Base-by-base conservation (phyloP, 1,284 basidiomycete species). In the Phaffia rhodozyma region DNA sequence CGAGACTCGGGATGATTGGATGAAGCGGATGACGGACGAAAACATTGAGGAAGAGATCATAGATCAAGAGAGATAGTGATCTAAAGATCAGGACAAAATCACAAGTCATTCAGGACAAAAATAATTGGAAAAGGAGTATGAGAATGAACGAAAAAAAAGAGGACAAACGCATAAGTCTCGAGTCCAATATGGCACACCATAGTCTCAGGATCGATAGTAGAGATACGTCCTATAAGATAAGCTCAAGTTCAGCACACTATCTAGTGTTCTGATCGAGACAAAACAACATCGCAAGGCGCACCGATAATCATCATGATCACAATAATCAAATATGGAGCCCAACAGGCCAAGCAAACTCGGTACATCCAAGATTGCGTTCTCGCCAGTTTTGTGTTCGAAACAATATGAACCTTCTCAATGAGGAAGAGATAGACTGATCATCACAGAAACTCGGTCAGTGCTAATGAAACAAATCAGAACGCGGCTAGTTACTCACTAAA, bases 161-260 rank as follows among this genome's bases (percentile, higher is more conserved):
- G 34, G 13, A 48, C 1, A 11, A 69, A 72, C 58, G 77, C 75
- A 23, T 73, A 69, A 20, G 68, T 67, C 58, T 71, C 71, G n/a
- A 81, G 69, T 0, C 80, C 80, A 30, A 81, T 81, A 21, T 78
- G 69, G 66, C 80, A 81, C 0, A 71, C 70, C 6, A 75, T 75
- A 49, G 77, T 75, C 48, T 77, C 75, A 5, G 2, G 60, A 3
- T 71, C 56, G 55, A 79, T 72, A 34, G 70, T 70, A 2, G 77
- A 68, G n/a, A 78, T 72, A 5, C 78, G 74, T 2, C 75, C 77
- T 77, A 57, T 16, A 43, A 58, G 57, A 32, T 23, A 51, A 51
- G 38, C 50, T 18, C 51, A 11, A n/a, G 23, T 57, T 30, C n/a
- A 57, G 23, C 34, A 27, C 2, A 23, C 21, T 23, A 57, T 9